Evolutionary conservation across 495 filamentous ascomycete species (phyloP), one percentile per base, ranked within the genome.

Genomic region (Hypoxylon lienhwacheense): DNA sequence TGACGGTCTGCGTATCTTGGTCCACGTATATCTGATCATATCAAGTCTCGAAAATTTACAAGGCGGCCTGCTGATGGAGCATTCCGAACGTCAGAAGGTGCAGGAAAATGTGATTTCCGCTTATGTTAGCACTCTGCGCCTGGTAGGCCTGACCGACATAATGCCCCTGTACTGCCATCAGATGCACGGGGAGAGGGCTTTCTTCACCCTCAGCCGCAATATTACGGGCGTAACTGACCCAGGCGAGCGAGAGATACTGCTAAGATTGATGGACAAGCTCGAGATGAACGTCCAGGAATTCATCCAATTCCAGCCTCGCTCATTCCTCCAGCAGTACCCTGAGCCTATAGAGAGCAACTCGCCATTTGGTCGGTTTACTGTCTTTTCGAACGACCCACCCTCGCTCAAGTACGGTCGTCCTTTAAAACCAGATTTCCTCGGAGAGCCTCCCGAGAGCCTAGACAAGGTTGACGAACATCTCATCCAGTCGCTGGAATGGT

Each of bases 81-180:
- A 29, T 25, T 43, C 66, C 28, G 34, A 44, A n/a, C 54, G 63
- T 28, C 65, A 62, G 26, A 64, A 63, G 7, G 69, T 57, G 12
- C 68, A 78, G 44, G 85, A 91, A 56, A 82, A 84, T 59, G 73
- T 87, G n/a, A 78, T 93, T 52, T 78, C 88, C 1, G 85, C 81
- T 11, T 97, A 97, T 64, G 85, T 95, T 48, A 82, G 88, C 55
- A 85, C 86, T 49, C 77, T 97, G 8, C 79, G 85, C 20, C 70
- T 85, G 26, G 78, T 79, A 22, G 80, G 83, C 7, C 78, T 93
- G 36, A 79, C 85, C 33, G 82, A 90, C 37, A 69, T 91, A 31
- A 84, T 95, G 43, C 91, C 92, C 3, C 74, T 92, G 2, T 99
- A 99, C 70, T 91, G 87, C 28, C 86, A 89, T 19, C 83, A 87